phyloP scores from a whole-genome alignment of 2,329 filamentous ascomycete species.

The Elsinoe ampelina region DNA sequence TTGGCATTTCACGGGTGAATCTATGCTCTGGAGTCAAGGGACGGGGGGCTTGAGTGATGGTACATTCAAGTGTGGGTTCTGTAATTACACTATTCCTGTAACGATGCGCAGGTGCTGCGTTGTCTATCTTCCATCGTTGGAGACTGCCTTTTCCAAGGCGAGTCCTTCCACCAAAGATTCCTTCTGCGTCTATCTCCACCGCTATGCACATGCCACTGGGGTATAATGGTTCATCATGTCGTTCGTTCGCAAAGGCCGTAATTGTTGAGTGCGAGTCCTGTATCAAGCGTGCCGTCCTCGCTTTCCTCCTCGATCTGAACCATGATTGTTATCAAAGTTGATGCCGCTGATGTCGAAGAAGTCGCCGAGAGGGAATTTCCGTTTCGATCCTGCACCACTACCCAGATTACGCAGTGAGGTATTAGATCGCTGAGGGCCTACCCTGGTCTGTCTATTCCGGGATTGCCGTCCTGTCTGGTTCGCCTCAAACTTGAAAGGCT shows the following conservation, averaged over 20 bases:
- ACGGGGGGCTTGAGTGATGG: too few relatives aligned
- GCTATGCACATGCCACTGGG: conserved; percentile 7
- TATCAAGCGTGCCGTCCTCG: conserved; percentile 27
- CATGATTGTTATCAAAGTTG: conserved; percentile 50
- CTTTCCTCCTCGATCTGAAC: conserved; percentile 26
- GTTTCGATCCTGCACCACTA: conserved; percentile 60
- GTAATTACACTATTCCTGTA: too few relatives aligned
- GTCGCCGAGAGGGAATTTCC: conserved; percentile 63
- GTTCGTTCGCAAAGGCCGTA: conserved; percentile 7
- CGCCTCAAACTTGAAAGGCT: conserved; percentile 26
- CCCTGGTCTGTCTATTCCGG: conserved; percentile 12
- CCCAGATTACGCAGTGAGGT: conserved; percentile 38
- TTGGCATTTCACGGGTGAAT: not conserved
- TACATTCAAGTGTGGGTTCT: too few relatives aligned
- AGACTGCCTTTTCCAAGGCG: not conserved
- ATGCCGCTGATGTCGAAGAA: conserved; percentile 63
- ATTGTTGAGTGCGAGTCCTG: not conserved
- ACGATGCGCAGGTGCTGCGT: too few relatives aligned
- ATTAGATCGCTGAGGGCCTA: conserved; percentile 5
- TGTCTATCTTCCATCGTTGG: not conserved
- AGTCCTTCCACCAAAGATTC: not conserved
- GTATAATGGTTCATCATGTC: conserved; percentile 1
- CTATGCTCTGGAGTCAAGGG: not conserved
- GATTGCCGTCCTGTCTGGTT: conserved; percentile 24
- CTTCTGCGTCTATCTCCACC: not conserved